phyloP scores from a whole-genome alignment of 768 basidiomycete genomes.

The Hydnum rufescens region DNA sequence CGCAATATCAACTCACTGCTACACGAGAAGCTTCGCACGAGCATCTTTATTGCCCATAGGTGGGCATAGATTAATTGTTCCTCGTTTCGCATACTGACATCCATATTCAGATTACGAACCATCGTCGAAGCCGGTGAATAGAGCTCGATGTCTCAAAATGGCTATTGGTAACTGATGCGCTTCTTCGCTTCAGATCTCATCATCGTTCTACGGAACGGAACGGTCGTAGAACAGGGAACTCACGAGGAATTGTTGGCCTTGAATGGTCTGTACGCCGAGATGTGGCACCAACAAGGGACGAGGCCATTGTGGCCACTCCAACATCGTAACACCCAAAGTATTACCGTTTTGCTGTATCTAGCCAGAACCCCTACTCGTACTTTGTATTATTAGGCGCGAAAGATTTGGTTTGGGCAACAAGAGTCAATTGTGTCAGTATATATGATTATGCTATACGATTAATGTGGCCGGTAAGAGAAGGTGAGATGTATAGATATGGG shows the following conservation, averaged over 20 bases:
- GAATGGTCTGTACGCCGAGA: conserved; percentile 52
- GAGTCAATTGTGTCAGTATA: no score
- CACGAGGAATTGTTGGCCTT: conserved; percentile 65
- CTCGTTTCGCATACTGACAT: neutral
- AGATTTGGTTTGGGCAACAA: no score
- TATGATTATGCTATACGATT: no score
- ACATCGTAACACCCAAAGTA: neutral
- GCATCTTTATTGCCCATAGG: conserved; percentile 92
- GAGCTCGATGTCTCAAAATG: conserved; percentile 1
- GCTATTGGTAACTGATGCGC: conserved; percentile 5
- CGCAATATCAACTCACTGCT: conserved; percentile 71
- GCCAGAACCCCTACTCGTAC: no score
- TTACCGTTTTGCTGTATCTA: no score
- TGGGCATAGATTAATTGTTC: conserved; percentile 2
- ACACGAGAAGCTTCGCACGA: conserved; percentile 62
- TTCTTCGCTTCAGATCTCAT: conserved; percentile 48
- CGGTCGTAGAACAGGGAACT: conserved; percentile 81
- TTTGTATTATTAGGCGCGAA: no score
- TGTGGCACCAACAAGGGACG: conserved; percentile 35
- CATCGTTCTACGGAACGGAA: conserved; percentile 81
- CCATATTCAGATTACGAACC: conserved; percentile 38
- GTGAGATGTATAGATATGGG: neutral
- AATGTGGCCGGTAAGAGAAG: no score
- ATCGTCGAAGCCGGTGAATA: conserved; percentile 69
- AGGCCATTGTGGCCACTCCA: neutral